phyloP scores from a whole-genome alignment of 1,284 basidiomycete genomes.

The Rhodotorula sp. region DNA sequence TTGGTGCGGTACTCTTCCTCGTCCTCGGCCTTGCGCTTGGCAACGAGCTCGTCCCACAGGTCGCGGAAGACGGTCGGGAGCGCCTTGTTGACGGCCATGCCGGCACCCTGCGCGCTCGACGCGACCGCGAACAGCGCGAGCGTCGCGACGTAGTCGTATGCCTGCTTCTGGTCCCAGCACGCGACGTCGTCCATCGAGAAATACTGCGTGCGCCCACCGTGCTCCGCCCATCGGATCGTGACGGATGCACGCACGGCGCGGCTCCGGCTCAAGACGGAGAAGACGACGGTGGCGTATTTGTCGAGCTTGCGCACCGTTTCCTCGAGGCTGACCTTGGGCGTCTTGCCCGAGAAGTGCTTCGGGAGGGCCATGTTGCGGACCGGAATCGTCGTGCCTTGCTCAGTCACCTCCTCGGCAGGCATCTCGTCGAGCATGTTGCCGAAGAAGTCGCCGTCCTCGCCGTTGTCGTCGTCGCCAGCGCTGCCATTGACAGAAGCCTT shows the following conservation, averaged over 20 bases:
- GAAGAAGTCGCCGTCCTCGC: conserved; percentile 60
- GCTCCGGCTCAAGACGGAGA: conserved; percentile 63
- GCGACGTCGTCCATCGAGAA: conserved; percentile 62
- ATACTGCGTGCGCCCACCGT: conserved; percentile 6
- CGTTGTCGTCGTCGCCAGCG: conserved; percentile 12
- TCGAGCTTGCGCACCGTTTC: conserved; percentile 66
- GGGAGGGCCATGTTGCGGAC: conserved; percentile 76
- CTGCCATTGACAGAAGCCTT: neutral
- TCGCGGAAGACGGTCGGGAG: conserved; percentile 83
- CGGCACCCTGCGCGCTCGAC: conserved; percentile 33
- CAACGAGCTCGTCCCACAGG: conserved; percentile 90
- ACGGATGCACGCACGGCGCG: conserved; percentile 71
- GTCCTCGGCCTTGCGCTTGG: conserved; percentile 62
- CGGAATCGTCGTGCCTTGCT: conserved; percentile 60
- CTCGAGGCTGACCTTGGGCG: conserved; percentile 67
- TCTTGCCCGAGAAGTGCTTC: conserved; percentile 71
- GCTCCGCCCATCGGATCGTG: conserved; percentile 67
- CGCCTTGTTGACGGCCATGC: conserved; percentile 49
- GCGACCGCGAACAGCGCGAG: conserved; percentile 63
- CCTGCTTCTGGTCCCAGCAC: conserved; percentile 74
- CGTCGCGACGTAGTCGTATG: conserved; percentile 87
- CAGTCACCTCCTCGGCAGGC: conserved; percentile 50
- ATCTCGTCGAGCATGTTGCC: conserved; percentile 70
- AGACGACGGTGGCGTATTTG: conserved; percentile 71
- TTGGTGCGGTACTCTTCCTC: conserved; percentile 65